phyloP scores from a whole-genome alignment of 1,139 yeast species.

The Protomyces inundatus region DNA sequence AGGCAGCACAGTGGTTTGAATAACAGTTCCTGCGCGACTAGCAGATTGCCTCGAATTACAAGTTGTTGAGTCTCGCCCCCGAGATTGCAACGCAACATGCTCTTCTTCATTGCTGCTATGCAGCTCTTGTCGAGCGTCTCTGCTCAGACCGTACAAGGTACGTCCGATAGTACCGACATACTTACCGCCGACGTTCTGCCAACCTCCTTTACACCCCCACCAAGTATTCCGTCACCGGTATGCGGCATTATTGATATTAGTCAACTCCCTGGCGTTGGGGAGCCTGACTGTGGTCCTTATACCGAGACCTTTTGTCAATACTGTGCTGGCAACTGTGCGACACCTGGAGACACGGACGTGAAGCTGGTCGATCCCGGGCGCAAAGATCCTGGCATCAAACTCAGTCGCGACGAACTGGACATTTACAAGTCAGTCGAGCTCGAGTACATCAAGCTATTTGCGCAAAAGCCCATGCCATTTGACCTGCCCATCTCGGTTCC shows the following conservation, averaged over 20 bases:
- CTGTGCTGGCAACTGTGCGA: neutral
- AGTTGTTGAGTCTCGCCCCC: no score
- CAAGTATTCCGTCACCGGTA: neutral
- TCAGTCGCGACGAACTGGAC: neutral
- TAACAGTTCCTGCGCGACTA: no score
- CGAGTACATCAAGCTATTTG: neutral
- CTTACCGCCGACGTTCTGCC: neutral
- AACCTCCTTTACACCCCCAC: neutral
- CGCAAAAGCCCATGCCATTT: neutral
- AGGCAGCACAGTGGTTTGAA: no score
- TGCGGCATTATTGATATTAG: neutral
- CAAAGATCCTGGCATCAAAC: neutral
- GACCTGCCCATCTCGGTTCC: neutral
- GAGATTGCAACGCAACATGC: no score
- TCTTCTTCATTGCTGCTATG: neutral
- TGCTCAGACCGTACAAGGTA: neutral
- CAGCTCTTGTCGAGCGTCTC: neutral
- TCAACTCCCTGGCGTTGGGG: neutral
- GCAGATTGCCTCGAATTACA: no score
- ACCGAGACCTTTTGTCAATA: neutral
- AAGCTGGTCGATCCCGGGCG: no score
- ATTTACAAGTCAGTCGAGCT: neutral
- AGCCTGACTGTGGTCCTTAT: neutral
- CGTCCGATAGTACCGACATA: neutral
- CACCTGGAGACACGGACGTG: neutral